Conservation (phyloP, 345 rosid genomes). For the Syzygium aromaticum region DNA sequence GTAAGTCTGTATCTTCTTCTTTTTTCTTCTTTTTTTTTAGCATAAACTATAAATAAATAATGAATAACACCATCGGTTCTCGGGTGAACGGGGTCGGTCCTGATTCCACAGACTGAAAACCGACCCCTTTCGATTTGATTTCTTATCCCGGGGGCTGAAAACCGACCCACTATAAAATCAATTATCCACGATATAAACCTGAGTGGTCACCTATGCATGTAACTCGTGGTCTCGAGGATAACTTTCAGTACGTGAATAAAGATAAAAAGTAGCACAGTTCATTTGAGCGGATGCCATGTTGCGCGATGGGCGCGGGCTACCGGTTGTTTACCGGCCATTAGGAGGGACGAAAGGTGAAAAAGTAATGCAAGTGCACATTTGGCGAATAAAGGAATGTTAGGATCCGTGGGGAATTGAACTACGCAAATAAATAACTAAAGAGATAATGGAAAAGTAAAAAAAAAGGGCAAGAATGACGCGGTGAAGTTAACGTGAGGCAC, state of each 20-base stretch:
- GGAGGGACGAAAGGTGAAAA: neutral
- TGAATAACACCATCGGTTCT: neutral
- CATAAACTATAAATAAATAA: too few species aligned
- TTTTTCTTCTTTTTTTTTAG: neutral
- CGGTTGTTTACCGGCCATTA: neutral
- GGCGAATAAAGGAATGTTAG: neutral
- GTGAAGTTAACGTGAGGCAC: neutral
- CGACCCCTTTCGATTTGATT: neutral
- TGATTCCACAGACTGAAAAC: neutral
- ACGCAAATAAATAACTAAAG: neutral
- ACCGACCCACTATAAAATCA: neutral
- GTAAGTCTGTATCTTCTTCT: neutral
- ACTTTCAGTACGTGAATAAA: too few species aligned
- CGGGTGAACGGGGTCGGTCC: accelerated
- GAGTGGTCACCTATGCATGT: too few species aligned
- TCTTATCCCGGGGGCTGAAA: neutral
- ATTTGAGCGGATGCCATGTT: neutral
- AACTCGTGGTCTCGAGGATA: neutral
- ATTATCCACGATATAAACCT: neutral
- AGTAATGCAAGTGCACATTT: neutral
- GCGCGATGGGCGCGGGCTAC: neutral
- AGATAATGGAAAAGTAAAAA: neutral
- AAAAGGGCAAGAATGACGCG: neutral
- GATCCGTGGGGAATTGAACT: neutral
- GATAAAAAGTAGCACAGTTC: neutral